phyloP scores from a whole-genome alignment of 306 rosid genomes.

The Pueraria montana region DNA sequence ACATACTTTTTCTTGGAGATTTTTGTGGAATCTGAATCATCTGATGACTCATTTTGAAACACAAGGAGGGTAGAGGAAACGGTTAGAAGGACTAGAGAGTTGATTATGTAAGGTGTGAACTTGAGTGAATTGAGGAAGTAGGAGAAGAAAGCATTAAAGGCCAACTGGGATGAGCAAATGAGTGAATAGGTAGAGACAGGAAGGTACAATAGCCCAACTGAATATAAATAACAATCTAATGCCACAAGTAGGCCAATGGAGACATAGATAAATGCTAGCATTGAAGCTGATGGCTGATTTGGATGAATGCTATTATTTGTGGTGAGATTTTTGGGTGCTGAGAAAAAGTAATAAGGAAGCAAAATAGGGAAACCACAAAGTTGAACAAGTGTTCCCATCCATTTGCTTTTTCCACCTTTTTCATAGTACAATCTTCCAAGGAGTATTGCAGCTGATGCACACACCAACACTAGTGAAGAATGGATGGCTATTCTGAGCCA shows the following conservation, averaged over 20 bases:
- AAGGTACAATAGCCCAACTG: constrained; percentile 42
- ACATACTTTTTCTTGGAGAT: constrained; percentile 36
- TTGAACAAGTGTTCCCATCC: constrained; percentile 49
- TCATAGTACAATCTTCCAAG: constrained; percentile 49
- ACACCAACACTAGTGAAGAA: constrained; percentile 35
- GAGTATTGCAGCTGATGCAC: constrained; percentile 45
- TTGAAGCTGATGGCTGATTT: constrained; percentile 28
- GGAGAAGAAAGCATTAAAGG: constrained; percentile 50
- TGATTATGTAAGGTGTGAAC: constrained; percentile 50
- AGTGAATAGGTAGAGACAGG: constrained; percentile 53
- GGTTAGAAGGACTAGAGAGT: constrained; percentile 50
- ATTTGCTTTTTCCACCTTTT: constrained; percentile 54
- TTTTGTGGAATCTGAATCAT: constrained; percentile 3
- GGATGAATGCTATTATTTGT: constrained; percentile 16
- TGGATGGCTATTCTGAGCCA: constrained; percentile 43
- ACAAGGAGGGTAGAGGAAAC: constrained; percentile 47
- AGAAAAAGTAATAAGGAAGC: constrained; percentile 43
- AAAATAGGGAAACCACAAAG: constrained; percentile 47
- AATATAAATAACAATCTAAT: constrained; percentile 44
- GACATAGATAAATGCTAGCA: constrained; percentile 45
- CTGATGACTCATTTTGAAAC: constrained; percentile 42
- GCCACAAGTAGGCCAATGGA: constrained; percentile 44
- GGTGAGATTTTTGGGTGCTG: constrained; percentile 23
- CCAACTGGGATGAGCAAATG: constrained; percentile 43
- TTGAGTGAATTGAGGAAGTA: constrained; percentile 50